Percentiles rank a stretch among this genome's conserved stretches.
Evolutionary conservation across 129 eudicot genomes (phyloP).

Genomic region (Flaveria linearis): DNA sequence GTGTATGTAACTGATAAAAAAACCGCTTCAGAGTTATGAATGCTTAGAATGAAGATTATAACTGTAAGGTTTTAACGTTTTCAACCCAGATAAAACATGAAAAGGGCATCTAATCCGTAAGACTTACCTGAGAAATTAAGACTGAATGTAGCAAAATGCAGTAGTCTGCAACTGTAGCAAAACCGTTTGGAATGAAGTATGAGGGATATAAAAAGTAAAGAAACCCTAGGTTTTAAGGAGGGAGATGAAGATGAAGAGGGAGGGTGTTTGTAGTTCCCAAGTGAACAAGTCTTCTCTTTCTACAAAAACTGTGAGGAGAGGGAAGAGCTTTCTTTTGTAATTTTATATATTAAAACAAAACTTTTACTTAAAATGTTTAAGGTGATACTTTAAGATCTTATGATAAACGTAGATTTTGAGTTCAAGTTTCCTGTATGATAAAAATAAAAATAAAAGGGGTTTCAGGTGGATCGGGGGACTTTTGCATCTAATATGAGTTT

Average conservation of each 20-base stretch:
- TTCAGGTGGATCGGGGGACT: too few species aligned
- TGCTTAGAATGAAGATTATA: constrained; percentile 6
- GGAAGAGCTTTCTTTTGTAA: background rate
- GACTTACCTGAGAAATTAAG: constrained; percentile 24
- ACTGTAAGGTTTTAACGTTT: background rate
- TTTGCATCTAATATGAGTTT: too few species aligned
- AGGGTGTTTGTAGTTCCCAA: constrained; percentile 38
- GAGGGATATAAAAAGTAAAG: background rate
- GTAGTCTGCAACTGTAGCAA: too few species aligned
- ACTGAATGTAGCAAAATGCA: background rate
- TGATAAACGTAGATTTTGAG: too few species aligned
- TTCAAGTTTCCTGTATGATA: too few species aligned
- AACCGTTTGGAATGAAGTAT: background rate
- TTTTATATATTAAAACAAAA: too few species aligned
- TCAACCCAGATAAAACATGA: background rate
- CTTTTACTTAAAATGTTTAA: too few species aligned
- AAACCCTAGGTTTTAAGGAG: constrained; percentile 34
- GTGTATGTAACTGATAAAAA: background rate
- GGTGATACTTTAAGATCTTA: too few species aligned
- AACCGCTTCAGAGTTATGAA: background rate
- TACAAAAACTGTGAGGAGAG: constrained; percentile 10
- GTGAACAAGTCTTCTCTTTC: constrained; percentile 13
- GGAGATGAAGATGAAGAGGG: constrained; percentile 23
- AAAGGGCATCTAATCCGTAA: background rate
- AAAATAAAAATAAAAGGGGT: too few species aligned